Base-by-base conservation (phyloP, 2,329 filamentous ascomycete species). In the Diplodia mutila region DNA sequence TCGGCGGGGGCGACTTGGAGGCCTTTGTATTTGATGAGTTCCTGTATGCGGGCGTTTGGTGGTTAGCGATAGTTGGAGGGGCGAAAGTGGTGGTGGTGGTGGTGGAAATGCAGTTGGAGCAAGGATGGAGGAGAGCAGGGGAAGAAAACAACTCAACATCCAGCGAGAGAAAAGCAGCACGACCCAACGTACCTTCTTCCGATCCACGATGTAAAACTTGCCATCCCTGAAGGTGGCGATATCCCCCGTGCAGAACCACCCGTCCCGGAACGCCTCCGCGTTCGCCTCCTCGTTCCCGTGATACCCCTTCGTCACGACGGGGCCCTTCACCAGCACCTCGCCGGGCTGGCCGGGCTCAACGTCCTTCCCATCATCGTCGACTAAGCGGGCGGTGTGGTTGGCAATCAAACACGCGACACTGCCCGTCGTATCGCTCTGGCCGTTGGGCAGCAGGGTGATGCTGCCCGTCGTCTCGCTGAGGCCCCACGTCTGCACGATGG, bases 401-500 rank as follows among this genome's bases (percentile, higher is more conserved):
- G 81, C 78, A 0, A 83, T 72, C 32, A 84, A 71, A 8, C 76
- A 74, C 1, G 78, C 76, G 6, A 87, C 79, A 37, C 83, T 85
- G 2, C 85, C 85, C 1, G 81, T 25, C 9, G 53, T 82, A 21
- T 66, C 64, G 34, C 9, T 37, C 25, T 42, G 32, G 18, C 64
- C 64, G 27, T 66, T 37, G 4, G 64, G 64, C n/a, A 66, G 29
- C 11, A 79, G 77, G 64, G 84, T 82, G 12, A 72, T 72, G 61
- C 76, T 74, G 0, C 78, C 80, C 7, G 85, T 87, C 14, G 64
- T 66, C 75, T 89, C 87, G 53, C 84, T 87, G 49, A 88, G 73
- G 0, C 87, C 87, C 85, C 85, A 89, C 0, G 84, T 85, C 76
- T 88, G 86, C 0, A 75, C 75, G 18, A 89, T 76, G 14, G 77